Evolutionary conservation across 371 early-diverging fungal species (phyloP), one percentile per base, ranked within the genome.

Genomic region (Zychaea mexicana): DNA sequence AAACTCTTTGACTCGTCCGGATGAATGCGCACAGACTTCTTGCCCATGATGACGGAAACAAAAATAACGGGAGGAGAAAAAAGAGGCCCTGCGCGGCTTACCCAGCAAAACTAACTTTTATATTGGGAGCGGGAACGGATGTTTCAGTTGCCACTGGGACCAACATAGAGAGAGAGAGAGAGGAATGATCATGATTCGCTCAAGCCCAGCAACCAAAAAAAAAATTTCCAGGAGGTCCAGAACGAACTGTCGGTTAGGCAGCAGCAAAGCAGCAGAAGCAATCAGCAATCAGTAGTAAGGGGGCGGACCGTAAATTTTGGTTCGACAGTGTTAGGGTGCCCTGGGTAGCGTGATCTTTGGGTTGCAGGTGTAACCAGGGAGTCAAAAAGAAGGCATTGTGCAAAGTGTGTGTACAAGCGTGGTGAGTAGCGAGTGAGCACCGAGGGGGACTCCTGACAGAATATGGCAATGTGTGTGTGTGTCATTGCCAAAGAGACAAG

Each of bases 1-100:
- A 68, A 55, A 31, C 60, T 26, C 47, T 68, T 68, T 38, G 63
- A 64, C 27, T 68, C 68, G 26, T 68, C 68, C 12, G 58, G 36
- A 26, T 55, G 31, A 24, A 68, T 68, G 31, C 68, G 64, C 31
- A 68, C 68, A 59, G 64, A 60, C 56, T 68, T 68, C 55, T 60
- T 64, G n/a, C 17, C 61, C 64, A 64, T 60, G 32, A 12, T 38
- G 3, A 19, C 6, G n/a, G n/a, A 17, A 49, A 49, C n/a, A 49
- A 49, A 49, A 22, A 24, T 17, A 22, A 49, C n/a, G n/a, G 22
- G n/a, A 49, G 9, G 4, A 49, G 24, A 22, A 49, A 42, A 42
- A 39, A 42, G 6, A 42, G n/a, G 33, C 5, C 33, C n/a, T n/a
- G n/a, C n/a, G n/a, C n/a, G n/a, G 33, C 33, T 24, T 49, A 24